Percentiles rank a stretch among this genome's conserved stretches.
phyloP scores from a whole-genome alignment of 2,329 filamentous ascomycete species.

The Fusarium buxicola region DNA sequence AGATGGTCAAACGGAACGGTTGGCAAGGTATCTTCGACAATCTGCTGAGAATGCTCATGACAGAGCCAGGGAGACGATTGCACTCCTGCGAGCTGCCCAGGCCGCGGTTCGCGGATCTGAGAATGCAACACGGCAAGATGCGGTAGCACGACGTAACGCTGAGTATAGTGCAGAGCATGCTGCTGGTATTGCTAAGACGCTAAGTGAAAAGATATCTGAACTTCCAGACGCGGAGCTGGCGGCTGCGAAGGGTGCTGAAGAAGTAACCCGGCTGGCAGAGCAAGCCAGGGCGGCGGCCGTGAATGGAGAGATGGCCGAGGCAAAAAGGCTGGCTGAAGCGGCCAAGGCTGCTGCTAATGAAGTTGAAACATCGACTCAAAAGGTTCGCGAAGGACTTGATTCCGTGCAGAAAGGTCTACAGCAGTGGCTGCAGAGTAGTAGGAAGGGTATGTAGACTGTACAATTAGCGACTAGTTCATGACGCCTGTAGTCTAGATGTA shows the following conservation, averaged over 20 bases:
- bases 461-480: too few relatives aligned
- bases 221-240: constrained; percentile 24
- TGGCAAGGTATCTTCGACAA: constrained; percentile 24
- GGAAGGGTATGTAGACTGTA: constrained; percentile 17
- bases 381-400: constrained; percentile 24
- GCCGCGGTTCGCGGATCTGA: constrained; percentile 21
- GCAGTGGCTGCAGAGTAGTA: constrained; percentile 30
- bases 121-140: constrained; percentile 17
- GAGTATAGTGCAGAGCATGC: constrained; percentile 22
- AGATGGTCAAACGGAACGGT: constrained; percentile 6
- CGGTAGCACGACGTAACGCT: constrained; percentile 3
- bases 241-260: constrained; percentile 20
- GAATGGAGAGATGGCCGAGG: constrained; percentile 22
- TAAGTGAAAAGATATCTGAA: neutral
- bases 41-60: constrained; percentile 28
- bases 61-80: constrained; percentile 20
- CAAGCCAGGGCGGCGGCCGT: constrained; percentile 22
- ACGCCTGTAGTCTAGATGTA: too few relatives aligned
- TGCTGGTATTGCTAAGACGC: neutral
- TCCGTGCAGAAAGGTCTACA: constrained; percentile 22
- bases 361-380: constrained; percentile 14
- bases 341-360: constrained; percentile 21
- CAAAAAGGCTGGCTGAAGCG: constrained; percentile 10
- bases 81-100: constrained; percentile 22
- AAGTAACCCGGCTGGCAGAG: constrained; percentile 16